A percentile compares a stretch with the other conserved stretches of the same genome.
phyloP scores from a whole-genome alignment of 306 rosid genomes.

The Cyamopsis tetragonoloba region DNA sequence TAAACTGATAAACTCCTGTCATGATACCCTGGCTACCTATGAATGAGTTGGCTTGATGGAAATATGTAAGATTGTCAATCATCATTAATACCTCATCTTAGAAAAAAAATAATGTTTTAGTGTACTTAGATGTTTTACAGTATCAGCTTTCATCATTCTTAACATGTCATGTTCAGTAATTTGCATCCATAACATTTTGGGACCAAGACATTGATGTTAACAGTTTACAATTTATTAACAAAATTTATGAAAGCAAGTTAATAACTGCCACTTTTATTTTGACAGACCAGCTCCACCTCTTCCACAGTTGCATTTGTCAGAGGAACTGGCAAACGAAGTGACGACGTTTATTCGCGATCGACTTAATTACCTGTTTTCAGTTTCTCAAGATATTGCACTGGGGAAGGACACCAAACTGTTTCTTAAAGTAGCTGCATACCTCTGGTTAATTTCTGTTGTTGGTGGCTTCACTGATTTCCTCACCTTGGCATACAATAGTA shows the following conservation, averaged over 20 bases:
- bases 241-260: neutral
- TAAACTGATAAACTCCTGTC: neutral
- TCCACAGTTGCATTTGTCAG: slow-evolving; percentile 73
- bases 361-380: slow-evolving; percentile 61
- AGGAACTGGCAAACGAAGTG: slow-evolving; percentile 70
- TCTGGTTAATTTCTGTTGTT: slow-evolving; percentile 56
- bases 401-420: slow-evolving; percentile 76
- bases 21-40: neutral
- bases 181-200: neutral
- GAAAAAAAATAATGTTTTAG: too few relatives aligned
- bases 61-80: neutral
- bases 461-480: slow-evolving; percentile 85
- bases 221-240: neutral
- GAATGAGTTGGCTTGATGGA: neutral
- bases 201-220: neutral
- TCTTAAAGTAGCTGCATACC: slow-evolving; percentile 78
- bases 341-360: slow-evolving; percentile 49
- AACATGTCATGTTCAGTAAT: neutral
- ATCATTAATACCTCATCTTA: too few relatives aligned
- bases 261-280: slow-evolving; percentile 22
- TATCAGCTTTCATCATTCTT: slow-evolving; percentile 1
- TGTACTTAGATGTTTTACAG: neutral
- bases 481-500: slow-evolving; percentile 73
- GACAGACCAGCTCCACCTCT: slow-evolving; percentile 95
- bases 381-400: slow-evolving; percentile 68